Conservation (phyloP, 768 basidiomycete species). For the Trametes punicea region DNA sequence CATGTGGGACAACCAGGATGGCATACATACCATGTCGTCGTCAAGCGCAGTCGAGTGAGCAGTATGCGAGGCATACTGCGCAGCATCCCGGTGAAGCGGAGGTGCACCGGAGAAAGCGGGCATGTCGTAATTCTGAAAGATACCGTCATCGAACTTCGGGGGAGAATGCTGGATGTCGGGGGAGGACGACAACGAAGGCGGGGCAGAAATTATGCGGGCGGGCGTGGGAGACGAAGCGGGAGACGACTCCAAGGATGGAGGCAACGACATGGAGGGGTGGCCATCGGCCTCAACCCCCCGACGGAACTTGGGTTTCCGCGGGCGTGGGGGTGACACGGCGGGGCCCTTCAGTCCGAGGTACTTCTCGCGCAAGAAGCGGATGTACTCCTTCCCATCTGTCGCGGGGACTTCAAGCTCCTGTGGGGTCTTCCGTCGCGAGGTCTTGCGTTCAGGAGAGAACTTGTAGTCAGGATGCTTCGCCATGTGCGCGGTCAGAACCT, state of each 20-base stretch:
- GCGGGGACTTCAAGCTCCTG: conserved; percentile 18
- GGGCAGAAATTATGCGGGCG: not conserved
- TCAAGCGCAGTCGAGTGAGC: not conserved
- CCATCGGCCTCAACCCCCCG: not conserved
- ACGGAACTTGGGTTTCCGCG: conserved; percentile 31
- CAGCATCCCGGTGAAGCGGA: not conserved
- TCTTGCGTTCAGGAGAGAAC: conserved; percentile 29
- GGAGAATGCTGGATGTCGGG: not conserved
- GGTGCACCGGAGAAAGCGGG: not conserved
- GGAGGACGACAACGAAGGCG: not conserved
- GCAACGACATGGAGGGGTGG: not conserved
- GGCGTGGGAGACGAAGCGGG: not conserved
- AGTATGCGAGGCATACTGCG: not conserved
- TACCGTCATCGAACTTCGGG: not conserved
- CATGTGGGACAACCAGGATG: not conserved
- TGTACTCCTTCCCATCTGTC: conserved; percentile 26
- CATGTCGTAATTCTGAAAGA: not conserved
- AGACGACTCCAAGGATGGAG: conserved; percentile 1
- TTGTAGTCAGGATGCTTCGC: conserved; percentile 30
- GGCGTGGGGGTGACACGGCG: conserved; percentile 35
- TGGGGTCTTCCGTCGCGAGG: conserved; percentile 29
- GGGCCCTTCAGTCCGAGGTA: conserved; percentile 34
- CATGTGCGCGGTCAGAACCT: conserved; percentile 28
- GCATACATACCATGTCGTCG: conserved; percentile 2
- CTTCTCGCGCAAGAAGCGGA: conserved; percentile 35